These are phyloP conservation scores for Candida lessepsii DNA, from an alignment of 805 yeast genomes.

Conservation along the genomic window DNA sequence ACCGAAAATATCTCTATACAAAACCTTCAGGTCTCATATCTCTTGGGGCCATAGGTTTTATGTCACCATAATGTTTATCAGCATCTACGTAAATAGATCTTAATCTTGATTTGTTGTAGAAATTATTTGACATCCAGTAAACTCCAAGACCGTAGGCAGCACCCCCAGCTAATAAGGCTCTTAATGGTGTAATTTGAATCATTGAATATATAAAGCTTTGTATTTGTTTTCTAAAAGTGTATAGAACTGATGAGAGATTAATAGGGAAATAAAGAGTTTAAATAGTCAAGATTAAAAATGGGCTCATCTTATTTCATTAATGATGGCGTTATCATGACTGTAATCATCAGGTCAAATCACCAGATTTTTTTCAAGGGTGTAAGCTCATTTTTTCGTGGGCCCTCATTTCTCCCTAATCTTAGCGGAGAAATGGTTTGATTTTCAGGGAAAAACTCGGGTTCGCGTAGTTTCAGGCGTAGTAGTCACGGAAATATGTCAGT, in stretches of 20 bases:
- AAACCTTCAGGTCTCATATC: constrained; percentile 9
- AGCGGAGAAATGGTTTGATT: constrained; percentile 1
- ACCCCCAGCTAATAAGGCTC: constrained; percentile 34
- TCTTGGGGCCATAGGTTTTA: constrained; percentile 20
- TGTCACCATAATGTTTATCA: constrained; percentile 28
- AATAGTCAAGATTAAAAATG: not conserved
- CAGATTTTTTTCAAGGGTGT: constrained; percentile 9
- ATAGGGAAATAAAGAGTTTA: not conserved
- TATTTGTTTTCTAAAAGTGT: not conserved
- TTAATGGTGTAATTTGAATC: constrained; percentile 19
- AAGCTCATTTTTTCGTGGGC: not conserved
- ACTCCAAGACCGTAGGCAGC: constrained; percentile 31
- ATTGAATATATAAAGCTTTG: constrained; percentile 7
- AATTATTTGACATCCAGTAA: constrained; percentile 30
- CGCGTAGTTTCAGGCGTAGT: too few relatives aligned
- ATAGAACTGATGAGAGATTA: constrained; percentile 1
- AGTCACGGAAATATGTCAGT: too few relatives aligned
- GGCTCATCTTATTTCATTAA: not conserved
- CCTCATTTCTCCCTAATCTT: not conserved
- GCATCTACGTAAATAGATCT: constrained; percentile 28
- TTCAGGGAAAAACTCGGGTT: not conserved
- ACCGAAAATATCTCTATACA: not conserved
- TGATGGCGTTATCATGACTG: not conserved
- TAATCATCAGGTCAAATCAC: constrained; percentile 8
- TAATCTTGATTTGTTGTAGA: constrained; percentile 29